These are phyloP conservation scores for Alternaria consortialis DNA, from an alignment of 2,329 filamentous ascomycete genomes.

Conservation along the genomic window DNA sequence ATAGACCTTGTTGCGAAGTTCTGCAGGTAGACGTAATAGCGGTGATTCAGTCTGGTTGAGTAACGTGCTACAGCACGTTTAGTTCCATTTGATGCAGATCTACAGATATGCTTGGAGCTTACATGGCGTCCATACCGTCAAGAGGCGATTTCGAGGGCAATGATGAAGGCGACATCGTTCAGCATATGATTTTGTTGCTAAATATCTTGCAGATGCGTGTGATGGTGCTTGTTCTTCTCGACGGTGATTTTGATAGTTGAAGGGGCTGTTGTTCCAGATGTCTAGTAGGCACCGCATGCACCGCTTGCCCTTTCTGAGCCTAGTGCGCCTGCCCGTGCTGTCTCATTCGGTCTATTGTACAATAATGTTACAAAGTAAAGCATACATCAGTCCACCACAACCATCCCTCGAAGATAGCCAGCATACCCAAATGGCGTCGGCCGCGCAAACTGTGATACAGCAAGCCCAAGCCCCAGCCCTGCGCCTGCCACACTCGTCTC, in stretches of 20 bases:
- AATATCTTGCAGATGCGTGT: background rate
- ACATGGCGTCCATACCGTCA: background rate
- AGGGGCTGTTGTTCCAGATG: background rate
- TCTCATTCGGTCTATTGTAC: background rate
- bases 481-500: background rate
- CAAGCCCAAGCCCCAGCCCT: background rate
- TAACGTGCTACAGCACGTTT: no score
- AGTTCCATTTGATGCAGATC: background rate
- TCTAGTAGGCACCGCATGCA: background rate
- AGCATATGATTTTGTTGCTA: fast-evolving
- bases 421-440: slow-evolving; percentile 2
- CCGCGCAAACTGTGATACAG: background rate
- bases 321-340: background rate
- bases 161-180: background rate
- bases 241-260: background rate
- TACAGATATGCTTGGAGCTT: background rate
- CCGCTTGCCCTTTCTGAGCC: background rate
- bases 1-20: no score
- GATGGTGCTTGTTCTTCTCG: background rate
- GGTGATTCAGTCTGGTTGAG: no score
- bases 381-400: slow-evolving; percentile 10
- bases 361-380: background rate
- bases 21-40: no score
- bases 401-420: slow-evolving; percentile 10
- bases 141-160: no score